Base-by-base conservation (phyloP, 345 rosid species). In the Rhodomyrtus tomentosa region DNA sequence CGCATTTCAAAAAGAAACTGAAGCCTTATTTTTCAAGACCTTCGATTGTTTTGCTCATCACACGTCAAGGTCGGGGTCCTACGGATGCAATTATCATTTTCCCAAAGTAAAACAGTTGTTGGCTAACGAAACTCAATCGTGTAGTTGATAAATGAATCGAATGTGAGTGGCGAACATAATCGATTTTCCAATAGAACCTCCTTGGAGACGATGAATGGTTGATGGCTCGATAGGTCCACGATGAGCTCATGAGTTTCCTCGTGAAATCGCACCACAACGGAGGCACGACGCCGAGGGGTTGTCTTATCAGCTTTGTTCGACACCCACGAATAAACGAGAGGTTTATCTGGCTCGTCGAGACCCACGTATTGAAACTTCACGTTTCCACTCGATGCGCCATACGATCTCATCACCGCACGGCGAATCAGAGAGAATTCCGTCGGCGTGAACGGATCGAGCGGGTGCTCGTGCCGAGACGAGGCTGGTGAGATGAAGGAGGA, bases 331-430 rank as follows among this genome's bases (percentile, higher is more conserved):
- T 93, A 91, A 80, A 94, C 92, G 29, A 89, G 90, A 7, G 24
- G 82, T 85, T 94, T 95, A 13, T 92, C 92, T 20, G 98, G 98
- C 84, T 94, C 98, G 18, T 93, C 94, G 18, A 95, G 90, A 85
- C 91, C 96, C 24, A 94, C 90, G 86, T 87, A 89, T 82, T 95
- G 97, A 55, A 90, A 92, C 36, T 95, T 92, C 80, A 93, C 85
- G 84, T 92, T 90, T 54, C 88, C 88, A 68, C 85, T 88, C 22
- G 87, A 82, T 52, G 88, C 88, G 49, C 91, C 84, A 3, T 48
- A 87, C 24, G 93, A 91, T 4, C 89, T 88, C 38, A 84, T 88
- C 81, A 95, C 83, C 50, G 91, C 87, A 81, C 52, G 73, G 82
- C 88, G 87, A 76, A 89, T 79, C 86, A 87, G 89, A 88, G 90